Evolutionary conservation across 345 rosid genomes (phyloP), one percentile per base, ranked within the genome.

Genomic region (Eucalyptus pauciflora): DNA sequence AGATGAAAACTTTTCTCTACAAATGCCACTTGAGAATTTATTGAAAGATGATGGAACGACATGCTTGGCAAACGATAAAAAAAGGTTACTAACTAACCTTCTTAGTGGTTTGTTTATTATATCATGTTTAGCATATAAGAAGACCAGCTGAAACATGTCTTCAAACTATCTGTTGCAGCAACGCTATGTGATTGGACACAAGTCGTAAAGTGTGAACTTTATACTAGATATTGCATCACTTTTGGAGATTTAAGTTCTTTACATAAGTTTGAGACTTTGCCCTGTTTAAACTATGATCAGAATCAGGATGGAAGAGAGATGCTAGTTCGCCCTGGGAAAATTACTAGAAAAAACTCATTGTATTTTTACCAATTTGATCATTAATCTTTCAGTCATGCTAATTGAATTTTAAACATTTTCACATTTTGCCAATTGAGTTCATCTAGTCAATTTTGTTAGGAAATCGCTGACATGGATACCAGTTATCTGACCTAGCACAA

Each of bases 401-500:
- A 51, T 51, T 51, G 54, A 51, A 51, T 51, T 50, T 50, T 50
- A 50, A 50, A 50, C 1, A 50, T 50, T 51, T 51, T 51, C 20
- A 16, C 2, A 2, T 51, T 16, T 51, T 51, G 54, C 2, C 2
- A 51, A 16, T 51, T 51, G 20, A 51, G 4, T 51, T 51, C 20
- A 6, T 51, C 8, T 6, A 0, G 3, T 0, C 20, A 6, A 51
- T 51, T 51, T 6, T 51, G 2, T 16, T 51, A 16, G 8, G 20
- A 51, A 51, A 51, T 51, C 52, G 0, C 3, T 16, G 2, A 51
- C 0, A 1, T 51, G 20, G 20, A 51, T 0, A 17, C 8, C 0
- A 1, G 4, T 51, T 17, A 51, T 51, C 54, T 51, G 16, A 51
- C 1, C 1, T 17, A 20, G 4, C 54, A 51, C 2, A 51, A 51